phyloP scores from a whole-genome alignment of 345 rosid species.

The Acer campestre region DNA sequence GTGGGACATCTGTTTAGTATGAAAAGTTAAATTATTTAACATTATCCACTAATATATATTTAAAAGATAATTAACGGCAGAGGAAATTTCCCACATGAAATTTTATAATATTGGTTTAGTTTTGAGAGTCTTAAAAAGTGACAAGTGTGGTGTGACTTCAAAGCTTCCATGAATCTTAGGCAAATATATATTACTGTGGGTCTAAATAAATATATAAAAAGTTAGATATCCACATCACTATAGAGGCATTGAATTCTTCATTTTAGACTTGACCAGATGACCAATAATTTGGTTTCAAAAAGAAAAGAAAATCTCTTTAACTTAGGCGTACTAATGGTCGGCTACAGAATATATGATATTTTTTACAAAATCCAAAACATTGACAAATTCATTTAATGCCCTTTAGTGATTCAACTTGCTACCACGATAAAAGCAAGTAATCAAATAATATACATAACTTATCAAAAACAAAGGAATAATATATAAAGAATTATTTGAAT shows the following conservation, averaged over 20 bases:
- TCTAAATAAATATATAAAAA: not conserved
- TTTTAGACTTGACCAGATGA: too few relatives aligned
- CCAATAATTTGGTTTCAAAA: too few relatives aligned
- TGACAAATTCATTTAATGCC: too few relatives aligned
- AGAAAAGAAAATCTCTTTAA: too few relatives aligned
- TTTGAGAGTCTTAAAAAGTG: not conserved
- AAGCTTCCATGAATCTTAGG: not conserved
- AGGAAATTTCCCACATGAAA: too few relatives aligned
- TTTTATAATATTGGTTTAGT: not conserved
- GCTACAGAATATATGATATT: too few relatives aligned
- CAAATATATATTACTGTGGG: not conserved
- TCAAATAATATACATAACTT: too few relatives aligned
- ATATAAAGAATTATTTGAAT: not conserved
- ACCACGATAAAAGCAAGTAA: not conserved
- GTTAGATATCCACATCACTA: too few relatives aligned
- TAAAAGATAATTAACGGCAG: not conserved
- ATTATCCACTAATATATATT: constrained; percentile 1
- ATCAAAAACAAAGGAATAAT: not conserved
- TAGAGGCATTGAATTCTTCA: too few relatives aligned
- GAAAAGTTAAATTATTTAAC: not conserved
- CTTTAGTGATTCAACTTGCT: not conserved
- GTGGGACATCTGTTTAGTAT: not conserved
- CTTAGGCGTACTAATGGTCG: too few relatives aligned
- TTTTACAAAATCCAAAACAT: too few relatives aligned
- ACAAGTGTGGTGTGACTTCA: not conserved